Evolutionary conservation across 1,284 basidiomycete genomes (phyloP).

Genomic region (Leccinum fuscescens): DNA sequence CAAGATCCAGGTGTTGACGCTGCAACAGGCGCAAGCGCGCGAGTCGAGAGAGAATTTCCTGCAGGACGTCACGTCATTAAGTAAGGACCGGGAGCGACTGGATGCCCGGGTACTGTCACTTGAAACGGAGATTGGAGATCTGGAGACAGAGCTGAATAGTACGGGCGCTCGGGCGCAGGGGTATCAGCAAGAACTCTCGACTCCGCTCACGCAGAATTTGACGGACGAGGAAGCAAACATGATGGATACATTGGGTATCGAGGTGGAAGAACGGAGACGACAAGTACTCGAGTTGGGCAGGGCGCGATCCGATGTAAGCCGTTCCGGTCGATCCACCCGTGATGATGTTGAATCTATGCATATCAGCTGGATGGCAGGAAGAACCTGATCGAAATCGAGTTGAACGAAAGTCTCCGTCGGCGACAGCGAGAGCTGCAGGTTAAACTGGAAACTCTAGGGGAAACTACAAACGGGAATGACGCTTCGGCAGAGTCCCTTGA

Average conservation of each 20-base stretch:
- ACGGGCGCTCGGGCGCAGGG: slow-evolving; percentile 61
- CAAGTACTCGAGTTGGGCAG: slow-evolving; percentile 68
- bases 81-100: slow-evolving; percentile 72
- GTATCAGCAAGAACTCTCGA: slow-evolving; percentile 71
- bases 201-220: slow-evolving; percentile 74
- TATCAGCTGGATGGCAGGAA: slow-evolving; percentile 74
- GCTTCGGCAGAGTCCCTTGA: slow-evolving; percentile 67
- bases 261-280: slow-evolving; percentile 75
- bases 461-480: slow-evolving; percentile 58
- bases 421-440: slow-evolving; percentile 74
- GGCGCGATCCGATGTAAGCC: slow-evolving; percentile 68
- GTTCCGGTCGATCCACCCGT: neutral
- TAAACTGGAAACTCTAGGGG: slow-evolving; percentile 76
- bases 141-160: slow-evolving; percentile 67
- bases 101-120: slow-evolving; percentile 62
- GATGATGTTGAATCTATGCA: slow-evolving; percentile 3
- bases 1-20: slow-evolving; percentile 68
- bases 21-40: slow-evolving; percentile 70
- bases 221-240: slow-evolving; percentile 69
- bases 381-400: slow-evolving; percentile 86
- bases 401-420: slow-evolving; percentile 85
- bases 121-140: slow-evolving; percentile 68
- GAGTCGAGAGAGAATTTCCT: slow-evolving; percentile 68
- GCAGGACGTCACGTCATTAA: slow-evolving; percentile 61
- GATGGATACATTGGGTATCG: slow-evolving; percentile 72